These are phyloP conservation scores for Leonotis leonurus DNA, from an alignment of 257 asterid genomes.

Conservation along the genomic window DNA sequence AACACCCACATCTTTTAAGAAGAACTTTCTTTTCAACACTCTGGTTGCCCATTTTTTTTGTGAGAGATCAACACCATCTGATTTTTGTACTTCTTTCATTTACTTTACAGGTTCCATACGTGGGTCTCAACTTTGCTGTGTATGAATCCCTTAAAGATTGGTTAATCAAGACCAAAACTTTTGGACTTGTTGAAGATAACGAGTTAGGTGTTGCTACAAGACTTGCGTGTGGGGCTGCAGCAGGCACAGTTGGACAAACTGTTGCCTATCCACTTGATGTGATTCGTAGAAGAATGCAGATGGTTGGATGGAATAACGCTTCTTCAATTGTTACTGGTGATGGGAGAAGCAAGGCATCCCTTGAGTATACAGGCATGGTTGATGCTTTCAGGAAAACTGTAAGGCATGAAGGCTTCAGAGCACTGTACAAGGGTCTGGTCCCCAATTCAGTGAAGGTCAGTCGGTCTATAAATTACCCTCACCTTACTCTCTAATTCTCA, in stretches of 20 bases:
- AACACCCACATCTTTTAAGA: background rate
- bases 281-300: slow-evolving; percentile 96
- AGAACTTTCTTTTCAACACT: background rate
- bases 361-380: slow-evolving; percentile 81
- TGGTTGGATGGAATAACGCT: slow-evolving; percentile 95
- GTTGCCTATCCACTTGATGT: slow-evolving; percentile 98
- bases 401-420: slow-evolving; percentile 75
- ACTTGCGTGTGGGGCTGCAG: slow-evolving; percentile 93
- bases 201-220: slow-evolving; percentile 81
- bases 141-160: slow-evolving; percentile 90
- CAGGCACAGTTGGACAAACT: slow-evolving; percentile 95
- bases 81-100: background rate
- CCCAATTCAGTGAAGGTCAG: slow-evolving; percentile 96
- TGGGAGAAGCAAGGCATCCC: slow-evolving; percentile 58
- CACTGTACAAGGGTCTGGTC: slow-evolving; percentile 91
- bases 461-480: background rate
- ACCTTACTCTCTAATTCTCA: background rate
- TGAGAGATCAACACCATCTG: background rate
- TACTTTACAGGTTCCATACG: slow-evolving; percentile 74
- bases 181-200: slow-evolving; percentile 65
- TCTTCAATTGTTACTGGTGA: slow-evolving; percentile 77
- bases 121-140: slow-evolving; percentile 93
- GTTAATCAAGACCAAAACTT: slow-evolving; percentile 56
- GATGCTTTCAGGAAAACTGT: slow-evolving; percentile 95
- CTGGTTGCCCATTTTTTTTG: no score